Evolutionary conservation across 1,284 basidiomycete species (phyloP).

Genomic region (Irpex lacteus): DNA sequence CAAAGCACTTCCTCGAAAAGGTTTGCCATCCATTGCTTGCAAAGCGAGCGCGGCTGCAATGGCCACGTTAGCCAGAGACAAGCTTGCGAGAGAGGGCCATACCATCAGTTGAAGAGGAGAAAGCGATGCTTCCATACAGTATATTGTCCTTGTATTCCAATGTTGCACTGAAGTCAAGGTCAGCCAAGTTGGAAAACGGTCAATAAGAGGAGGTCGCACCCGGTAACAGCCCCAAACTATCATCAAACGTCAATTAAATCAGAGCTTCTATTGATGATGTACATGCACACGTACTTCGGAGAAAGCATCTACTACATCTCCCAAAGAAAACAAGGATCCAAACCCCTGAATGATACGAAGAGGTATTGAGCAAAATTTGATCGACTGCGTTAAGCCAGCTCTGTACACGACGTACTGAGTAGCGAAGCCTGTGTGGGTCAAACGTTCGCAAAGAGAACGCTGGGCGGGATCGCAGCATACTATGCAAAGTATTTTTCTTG

Average conservation of each 20-base stretch:
- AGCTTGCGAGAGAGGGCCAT: neutral
- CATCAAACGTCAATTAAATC: neutral
- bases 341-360: neutral
- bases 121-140: neutral
- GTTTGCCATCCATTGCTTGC: neutral
- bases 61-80: neutral
- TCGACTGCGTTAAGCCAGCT: neutral
- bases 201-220: neutral
- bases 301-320: neutral
- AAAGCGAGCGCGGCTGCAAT: slow-evolving; percentile 1
- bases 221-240: neutral
- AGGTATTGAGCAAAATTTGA: no score
- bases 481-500: neutral
- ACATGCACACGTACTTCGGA: neutral
- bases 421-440: neutral
- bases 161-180: neutral
- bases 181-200: neutral
- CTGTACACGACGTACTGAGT: neutral
- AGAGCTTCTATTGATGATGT: neutral
- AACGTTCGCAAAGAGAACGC: slow-evolving; percentile 3
- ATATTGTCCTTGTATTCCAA: neutral
- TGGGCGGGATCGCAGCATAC: neutral
- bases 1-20: neutral
- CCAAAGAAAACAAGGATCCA: neutral
- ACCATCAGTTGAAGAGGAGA: neutral